Evolutionary conservation across 495 filamentous ascomycete species (phyloP).

Genomic region (Penicillium bovifimosum): DNA sequence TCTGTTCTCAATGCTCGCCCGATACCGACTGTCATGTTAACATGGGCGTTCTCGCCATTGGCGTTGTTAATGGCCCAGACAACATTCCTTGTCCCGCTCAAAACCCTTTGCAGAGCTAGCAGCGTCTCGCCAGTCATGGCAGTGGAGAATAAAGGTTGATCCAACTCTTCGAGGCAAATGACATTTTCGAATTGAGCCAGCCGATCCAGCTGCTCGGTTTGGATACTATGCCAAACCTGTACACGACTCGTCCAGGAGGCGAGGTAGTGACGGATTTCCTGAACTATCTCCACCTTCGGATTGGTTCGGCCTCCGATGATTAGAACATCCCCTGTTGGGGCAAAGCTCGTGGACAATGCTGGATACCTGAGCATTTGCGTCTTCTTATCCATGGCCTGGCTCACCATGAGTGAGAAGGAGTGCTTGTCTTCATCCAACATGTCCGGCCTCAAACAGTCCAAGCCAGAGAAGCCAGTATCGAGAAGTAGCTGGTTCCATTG

Average conservation of each 20-base stretch:
- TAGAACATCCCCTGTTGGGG: no score
- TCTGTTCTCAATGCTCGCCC: not conserved
- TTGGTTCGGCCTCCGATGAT: no score
- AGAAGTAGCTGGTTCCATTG: constrained; percentile 9
- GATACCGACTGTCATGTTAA: not conserved
- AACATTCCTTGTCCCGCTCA: not conserved
- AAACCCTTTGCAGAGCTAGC: no score
- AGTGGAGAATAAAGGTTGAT: not conserved
- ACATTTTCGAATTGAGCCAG: no score
- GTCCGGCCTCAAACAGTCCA: constrained; percentile 26
- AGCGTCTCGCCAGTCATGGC: not conserved
- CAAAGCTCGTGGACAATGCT: no score
- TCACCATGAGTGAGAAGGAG: constrained; percentile 21
- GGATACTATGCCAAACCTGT: no score
- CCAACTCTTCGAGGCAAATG: not conserved
- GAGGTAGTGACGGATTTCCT: no score
- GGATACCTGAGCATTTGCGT: constrained; percentile 16
- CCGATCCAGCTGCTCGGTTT: no score
- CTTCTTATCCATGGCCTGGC: constrained; percentile 32
- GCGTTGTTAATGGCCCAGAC: not conserved
- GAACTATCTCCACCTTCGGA: no score
- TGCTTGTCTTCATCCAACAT: not conserved
- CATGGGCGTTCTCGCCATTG: not conserved
- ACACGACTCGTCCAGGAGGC: not conserved
- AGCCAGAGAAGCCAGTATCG: constrained; percentile 33